A percentile compares a stretch with the other conserved stretches of the same genome.
Evolutionary conservation across 805 yeast species (phyloP).

Genomic region (Candida morakotiae): DNA sequence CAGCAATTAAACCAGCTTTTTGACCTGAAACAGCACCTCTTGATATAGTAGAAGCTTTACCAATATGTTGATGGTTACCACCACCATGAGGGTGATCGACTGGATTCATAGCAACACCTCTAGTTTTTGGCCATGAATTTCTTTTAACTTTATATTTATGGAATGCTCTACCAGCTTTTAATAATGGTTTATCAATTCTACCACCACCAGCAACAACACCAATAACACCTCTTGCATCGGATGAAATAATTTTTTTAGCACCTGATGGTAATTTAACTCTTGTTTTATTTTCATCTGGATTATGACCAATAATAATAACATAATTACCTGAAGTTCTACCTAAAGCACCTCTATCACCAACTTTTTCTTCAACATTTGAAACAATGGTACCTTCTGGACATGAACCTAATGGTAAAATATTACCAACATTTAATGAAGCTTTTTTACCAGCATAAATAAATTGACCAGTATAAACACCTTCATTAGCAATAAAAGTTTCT

Average conservation of each 20-base stretch:
- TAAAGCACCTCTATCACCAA: conserved; percentile 99
- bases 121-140: conserved; percentile 99
- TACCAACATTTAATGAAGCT: conserved; percentile 96
- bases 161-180: conserved; percentile 99
- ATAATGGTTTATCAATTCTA: conserved; percentile 98
- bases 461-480: conserved; percentile 99
- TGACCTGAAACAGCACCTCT: conserved; percentile 39
- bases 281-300: conserved; percentile 98
- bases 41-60: conserved; percentile 36
- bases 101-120: conserved; percentile 99
- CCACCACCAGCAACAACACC: conserved; percentile 99
- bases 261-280: conserved; percentile 99
- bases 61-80: conserved; percentile 60
- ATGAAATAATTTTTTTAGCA: conserved; percentile 93
- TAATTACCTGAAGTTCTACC: conserved; percentile 99
- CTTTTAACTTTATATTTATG: conserved; percentile 99
- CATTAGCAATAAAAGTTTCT: conserved; percentile 98
- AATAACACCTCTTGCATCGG: conserved; percentile 98
- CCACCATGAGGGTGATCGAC: conserved; percentile 99
- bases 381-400: conserved; percentile 99
- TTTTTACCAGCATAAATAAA: conserved; percentile 98
- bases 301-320: conserved; percentile 98
- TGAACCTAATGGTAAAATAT: conserved; percentile 93
- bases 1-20: conserved; percentile 37
- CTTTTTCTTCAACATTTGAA: conserved; percentile 97